Evolutionary conservation across 140 eudicot genomes (phyloP).

Genomic region (Flaveria floridana): DNA sequence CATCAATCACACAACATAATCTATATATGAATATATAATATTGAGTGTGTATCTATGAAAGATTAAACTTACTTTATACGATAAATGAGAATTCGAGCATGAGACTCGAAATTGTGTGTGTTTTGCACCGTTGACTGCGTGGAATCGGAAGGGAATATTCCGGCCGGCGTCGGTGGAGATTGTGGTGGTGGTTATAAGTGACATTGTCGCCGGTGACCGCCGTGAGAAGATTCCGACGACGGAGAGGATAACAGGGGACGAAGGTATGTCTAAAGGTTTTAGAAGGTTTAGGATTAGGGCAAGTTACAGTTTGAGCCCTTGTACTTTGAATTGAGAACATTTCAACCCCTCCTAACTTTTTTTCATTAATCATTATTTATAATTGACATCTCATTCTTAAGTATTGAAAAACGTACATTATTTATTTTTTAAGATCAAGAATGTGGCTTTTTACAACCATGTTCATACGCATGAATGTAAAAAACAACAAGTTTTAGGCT

Average conservation of each 20-base stretch:
- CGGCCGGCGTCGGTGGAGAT: constrained; percentile 18
- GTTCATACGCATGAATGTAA: too few species aligned
- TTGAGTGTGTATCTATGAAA: not conserved
- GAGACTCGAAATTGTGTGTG: constrained; percentile 23
- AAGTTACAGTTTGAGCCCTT: constrained; percentile 19
- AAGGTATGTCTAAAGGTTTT: too few species aligned
- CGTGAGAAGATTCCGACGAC: constrained; percentile 23
- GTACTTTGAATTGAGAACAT: constrained; percentile 17
- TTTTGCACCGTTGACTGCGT: constrained; percentile 6
- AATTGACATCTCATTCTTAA: too few species aligned
- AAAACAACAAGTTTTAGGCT: too few species aligned
- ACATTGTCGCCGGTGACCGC: constrained; percentile 30
- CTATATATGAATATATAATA: not conserved
- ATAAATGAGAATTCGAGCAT: constrained; percentile 26
- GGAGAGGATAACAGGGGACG: not conserved
- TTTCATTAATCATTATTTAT: not conserved
- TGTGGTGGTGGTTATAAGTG: constrained; percentile 18
- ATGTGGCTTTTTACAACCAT: too few species aligned
- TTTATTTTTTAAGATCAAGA: too few species aligned
- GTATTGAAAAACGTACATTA: too few species aligned
- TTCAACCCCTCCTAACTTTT: constrained; percentile 1
- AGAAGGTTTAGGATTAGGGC: constrained; percentile 16
- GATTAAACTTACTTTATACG: constrained; percentile 31
- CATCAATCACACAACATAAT: not conserved
- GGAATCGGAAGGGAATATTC: constrained; percentile 17